These are phyloP conservation scores for Dryas integrifolia DNA, from an alignment of 331 rosid genomes.

Conservation along the genomic window DNA sequence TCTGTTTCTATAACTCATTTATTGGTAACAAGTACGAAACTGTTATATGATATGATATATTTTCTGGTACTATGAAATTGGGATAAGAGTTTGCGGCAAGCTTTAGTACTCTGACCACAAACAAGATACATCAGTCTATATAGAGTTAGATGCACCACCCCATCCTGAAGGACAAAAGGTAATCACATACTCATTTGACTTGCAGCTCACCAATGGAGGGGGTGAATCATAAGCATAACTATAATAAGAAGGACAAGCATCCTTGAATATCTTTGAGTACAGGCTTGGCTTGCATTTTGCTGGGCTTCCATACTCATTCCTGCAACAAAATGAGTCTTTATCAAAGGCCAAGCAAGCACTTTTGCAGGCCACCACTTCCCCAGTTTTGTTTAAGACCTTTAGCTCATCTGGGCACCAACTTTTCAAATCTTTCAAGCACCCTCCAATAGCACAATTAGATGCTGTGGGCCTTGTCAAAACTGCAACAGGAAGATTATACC, in stretches of 20 bases:
- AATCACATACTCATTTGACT: constrained; percentile 44
- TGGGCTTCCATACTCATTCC: constrained; percentile 60
- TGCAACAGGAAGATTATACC: constrained; percentile 66
- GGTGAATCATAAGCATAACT: constrained; percentile 80
- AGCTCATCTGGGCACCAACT: constrained; percentile 58
- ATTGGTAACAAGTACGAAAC: too few species aligned
- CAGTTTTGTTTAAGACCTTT: constrained; percentile 38
- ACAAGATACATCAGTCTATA: constrained; percentile 3
- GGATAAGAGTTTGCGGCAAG: too few species aligned
- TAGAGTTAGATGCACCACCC: constrained; percentile 35
- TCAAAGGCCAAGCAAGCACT: constrained; percentile 85
- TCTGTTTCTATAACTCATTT: too few species aligned
- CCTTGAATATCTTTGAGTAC: constrained; percentile 76
- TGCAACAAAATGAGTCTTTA: constrained; percentile 63
- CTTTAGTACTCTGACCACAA: too few species aligned
- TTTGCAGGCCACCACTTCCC: constrained; percentile 75
- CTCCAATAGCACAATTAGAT: constrained; percentile 47
- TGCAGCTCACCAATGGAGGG: constrained; percentile 61
- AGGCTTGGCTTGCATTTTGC: constrained; percentile 58
- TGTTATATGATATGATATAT: too few species aligned
- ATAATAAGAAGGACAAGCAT: constrained; percentile 69
- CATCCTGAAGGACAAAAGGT: constrained; percentile 74
- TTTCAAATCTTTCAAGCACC: constrained; percentile 61
- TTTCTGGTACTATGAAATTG: too few species aligned
- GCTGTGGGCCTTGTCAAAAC: constrained; percentile 30